Evolutionary conservation across 768 basidiomycete species (phyloP).

Genomic region (Russula abietina): DNA sequence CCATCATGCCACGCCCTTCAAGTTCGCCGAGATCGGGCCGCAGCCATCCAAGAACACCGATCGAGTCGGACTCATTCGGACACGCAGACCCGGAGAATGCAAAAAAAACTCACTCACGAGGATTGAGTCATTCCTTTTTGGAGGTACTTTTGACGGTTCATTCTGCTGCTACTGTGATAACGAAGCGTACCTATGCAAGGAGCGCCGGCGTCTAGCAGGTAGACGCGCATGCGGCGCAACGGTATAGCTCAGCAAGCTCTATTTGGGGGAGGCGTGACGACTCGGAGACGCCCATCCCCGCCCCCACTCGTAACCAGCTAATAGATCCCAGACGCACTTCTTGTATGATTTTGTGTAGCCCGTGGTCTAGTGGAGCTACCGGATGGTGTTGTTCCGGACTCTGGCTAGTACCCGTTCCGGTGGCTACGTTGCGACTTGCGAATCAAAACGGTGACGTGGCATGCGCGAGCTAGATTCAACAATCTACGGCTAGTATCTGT

Average conservation of each 20-base stretch:
- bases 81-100: neutral
- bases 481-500: neutral
- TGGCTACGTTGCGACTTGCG: neutral
- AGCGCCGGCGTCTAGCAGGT: neutral
- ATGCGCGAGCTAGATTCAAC: neutral
- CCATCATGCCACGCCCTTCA: too few relatives aligned
- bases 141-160: neutral
- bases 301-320: neutral
- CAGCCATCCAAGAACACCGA: neutral
- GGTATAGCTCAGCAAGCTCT: neutral
- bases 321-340: too few relatives aligned
- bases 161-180: neutral
- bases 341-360: too few relatives aligned
- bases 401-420: neutral
- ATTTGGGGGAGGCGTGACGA: neutral
- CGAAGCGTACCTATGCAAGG: neutral
- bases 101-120: neutral
- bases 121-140: neutral
- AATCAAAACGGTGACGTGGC: neutral
- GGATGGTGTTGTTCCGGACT: neutral
- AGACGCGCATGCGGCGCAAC: neutral
- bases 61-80: too few relatives aligned
- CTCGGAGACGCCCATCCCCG: neutral
- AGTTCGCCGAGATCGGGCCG: neutral
- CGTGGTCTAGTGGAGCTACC: too few relatives aligned